Percentiles rank a stretch among this genome's conserved stretches.
Evolutionary conservation across 306 rosid genomes (phyloP).

Genomic region (Fragaria nilgerrensis): DNA sequence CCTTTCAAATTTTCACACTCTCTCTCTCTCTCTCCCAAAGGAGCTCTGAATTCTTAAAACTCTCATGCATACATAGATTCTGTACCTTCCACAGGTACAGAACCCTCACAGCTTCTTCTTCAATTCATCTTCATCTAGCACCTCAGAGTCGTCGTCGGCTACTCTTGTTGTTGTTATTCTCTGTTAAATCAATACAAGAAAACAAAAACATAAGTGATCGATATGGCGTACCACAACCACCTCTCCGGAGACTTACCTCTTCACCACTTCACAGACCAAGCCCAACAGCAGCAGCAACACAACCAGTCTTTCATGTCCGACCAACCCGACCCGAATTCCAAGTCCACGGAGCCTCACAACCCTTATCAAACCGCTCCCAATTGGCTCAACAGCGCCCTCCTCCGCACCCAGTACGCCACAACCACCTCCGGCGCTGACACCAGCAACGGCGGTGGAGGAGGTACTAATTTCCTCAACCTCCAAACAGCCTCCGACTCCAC

Average conservation of each 20-base stretch:
- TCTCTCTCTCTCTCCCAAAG: conserved; percentile 17
- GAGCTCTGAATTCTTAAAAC: conserved; percentile 9
- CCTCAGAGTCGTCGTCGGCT: background rate
- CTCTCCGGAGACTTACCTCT: conserved; percentile 71
- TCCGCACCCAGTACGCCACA: conserved; percentile 54
- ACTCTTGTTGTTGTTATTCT: background rate
- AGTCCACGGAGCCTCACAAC: conserved; percentile 38
- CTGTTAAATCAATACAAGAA: background rate
- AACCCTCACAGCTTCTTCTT: background rate
- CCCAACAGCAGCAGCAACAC: conserved; percentile 44
- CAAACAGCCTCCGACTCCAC: conserved; percentile 68
- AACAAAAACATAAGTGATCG: background rate
- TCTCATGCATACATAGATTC: background rate
- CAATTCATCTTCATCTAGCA: conserved; percentile 15
- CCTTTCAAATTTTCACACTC: conserved; percentile 18
- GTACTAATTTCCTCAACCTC: conserved; percentile 74
- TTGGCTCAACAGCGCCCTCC: conserved; percentile 98
- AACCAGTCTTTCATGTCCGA: conserved; percentile 21
- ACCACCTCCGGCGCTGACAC: conserved; percentile 11
- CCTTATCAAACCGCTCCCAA: conserved; percentile 71
- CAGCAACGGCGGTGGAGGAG: conserved; percentile 16
- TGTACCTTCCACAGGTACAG: conserved; percentile 21
- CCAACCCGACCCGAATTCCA: conserved; percentile 48
- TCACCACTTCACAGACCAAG: conserved; percentile 65
- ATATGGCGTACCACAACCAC: conserved; percentile 84